Conservation (phyloP, 306 rosid genomes). For the Prunus padus region DNA sequence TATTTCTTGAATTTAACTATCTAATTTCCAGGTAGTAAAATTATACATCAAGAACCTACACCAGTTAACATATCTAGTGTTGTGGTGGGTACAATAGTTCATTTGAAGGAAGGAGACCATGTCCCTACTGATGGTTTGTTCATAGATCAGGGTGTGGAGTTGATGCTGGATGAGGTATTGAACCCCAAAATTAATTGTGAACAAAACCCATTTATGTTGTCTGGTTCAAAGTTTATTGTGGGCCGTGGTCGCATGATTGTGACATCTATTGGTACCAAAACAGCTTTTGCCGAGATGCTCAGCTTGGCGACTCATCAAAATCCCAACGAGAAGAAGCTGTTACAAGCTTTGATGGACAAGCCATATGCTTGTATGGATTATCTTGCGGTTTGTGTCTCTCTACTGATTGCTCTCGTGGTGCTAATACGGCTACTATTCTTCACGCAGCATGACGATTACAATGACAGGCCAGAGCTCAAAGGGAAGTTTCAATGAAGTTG, state of each 20-base stretch:
- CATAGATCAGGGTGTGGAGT: constrained; percentile 12
- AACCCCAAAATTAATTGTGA: constrained; percentile 19
- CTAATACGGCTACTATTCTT: constrained; percentile 43
- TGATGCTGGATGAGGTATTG: constrained; percentile 32
- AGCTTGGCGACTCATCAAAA: background rate
- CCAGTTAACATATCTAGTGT: constrained; percentile 20
- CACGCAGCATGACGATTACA: constrained; percentile 29
- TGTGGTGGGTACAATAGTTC: constrained; percentile 42
- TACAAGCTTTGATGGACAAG: constrained; percentile 48
- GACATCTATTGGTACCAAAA: constrained; percentile 32
- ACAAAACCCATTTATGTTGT: constrained; percentile 49
- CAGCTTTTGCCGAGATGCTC: constrained; percentile 17
- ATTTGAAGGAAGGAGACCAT: constrained; percentile 36
- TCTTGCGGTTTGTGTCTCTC: constrained; percentile 30
- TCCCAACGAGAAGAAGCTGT: constrained; percentile 19
- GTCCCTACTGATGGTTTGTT: constrained; percentile 68
- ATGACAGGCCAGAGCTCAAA: constrained; percentile 52
- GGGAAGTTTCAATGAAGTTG: constrained; percentile 42
- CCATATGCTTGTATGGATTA: constrained; percentile 39
- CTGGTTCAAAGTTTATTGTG: constrained; percentile 47
- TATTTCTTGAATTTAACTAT: too few species aligned
- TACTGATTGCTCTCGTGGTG: constrained; percentile 33
- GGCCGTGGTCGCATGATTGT: constrained; percentile 60
- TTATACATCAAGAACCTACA: too few species aligned
- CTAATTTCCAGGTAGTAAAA: too few species aligned